Evolutionary conservation across 257 asterid genomes (phyloP).

Genomic region (Galeopsis tetrahit): DNA sequence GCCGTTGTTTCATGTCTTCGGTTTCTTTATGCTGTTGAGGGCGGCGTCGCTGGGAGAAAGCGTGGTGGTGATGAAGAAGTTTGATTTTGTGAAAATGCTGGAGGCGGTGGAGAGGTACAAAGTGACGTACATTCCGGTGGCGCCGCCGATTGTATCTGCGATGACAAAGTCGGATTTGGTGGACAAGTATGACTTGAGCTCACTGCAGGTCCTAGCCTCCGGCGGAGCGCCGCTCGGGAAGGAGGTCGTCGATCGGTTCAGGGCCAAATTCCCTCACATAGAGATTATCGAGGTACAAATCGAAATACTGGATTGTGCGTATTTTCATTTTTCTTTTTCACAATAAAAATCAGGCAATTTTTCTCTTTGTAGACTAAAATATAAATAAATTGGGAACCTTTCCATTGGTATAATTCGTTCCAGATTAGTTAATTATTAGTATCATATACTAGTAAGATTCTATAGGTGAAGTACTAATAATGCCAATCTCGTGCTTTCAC

Average conservation of each 20-base stretch:
- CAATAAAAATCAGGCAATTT: too few species aligned
- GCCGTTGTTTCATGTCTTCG: slow-evolving; percentile 90
- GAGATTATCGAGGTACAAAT: slow-evolving; percentile 60
- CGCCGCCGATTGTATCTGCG: slow-evolving; percentile 88
- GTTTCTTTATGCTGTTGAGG: slow-evolving; percentile 73
- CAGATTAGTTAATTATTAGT: neutral
- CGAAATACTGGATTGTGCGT: neutral
- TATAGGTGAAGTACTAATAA: neutral
- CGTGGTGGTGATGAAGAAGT: slow-evolving; percentile 60
- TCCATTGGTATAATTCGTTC: neutral
- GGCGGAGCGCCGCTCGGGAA: slow-evolving; percentile 97
- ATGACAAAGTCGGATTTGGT: slow-evolving; percentile 79
- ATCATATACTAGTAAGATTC: neutral
- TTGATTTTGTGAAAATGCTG: slow-evolving; percentile 82
- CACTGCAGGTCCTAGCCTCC: slow-evolving; percentile 60
- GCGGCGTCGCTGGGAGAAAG: slow-evolving; percentile 71
- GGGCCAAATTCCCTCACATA: slow-evolving; percentile 60
- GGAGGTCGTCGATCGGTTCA: slow-evolving; percentile 65
- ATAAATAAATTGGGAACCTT: neutral
- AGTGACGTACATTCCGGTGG: slow-evolving; percentile 74
- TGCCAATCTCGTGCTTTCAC: too few species aligned
- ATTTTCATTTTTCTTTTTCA: neutral
- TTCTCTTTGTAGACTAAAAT: too few species aligned
- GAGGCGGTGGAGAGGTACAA: slow-evolving; percentile 68
- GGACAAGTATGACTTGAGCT: slow-evolving; percentile 68